Evolutionary conservation across 768 basidiomycete species (phyloP), one percentile per base, ranked within the genome.

Genomic region (Naganishia onofrii): DNA sequence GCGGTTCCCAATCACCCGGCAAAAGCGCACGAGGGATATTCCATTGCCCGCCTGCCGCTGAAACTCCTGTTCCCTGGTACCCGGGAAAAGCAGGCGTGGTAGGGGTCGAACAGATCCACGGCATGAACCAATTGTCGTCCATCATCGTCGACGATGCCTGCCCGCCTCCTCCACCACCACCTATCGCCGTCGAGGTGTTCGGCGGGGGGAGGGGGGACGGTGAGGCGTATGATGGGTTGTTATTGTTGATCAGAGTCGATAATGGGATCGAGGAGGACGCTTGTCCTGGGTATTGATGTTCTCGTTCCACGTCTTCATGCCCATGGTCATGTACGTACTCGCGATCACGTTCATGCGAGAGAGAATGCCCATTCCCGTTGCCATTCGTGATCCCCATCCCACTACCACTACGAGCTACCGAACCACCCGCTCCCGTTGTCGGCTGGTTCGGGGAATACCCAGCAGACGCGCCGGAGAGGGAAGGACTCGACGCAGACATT

Each of bases 51-150:
- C 32, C 29, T 7, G 28, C 32, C 29, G 54, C 28, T 21, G 54
- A 4, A 17, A 10, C 21, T 38, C 57, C 57, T 5, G 57, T n/a
- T 6, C 32, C 57, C 8, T 31, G 54, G 29, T 29, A 31, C 7
- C 29, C 54, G 54, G 52, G n/a, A 21, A 28, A 56, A 32, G 28
- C 32, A 7, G 55, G 55, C n/a, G 55, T 56, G 17, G 26, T 56
- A 13, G 67, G 67, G 0, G 67, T 68, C 17, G 67, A 68, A 23
- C 67, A 68, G 4, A 68, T 57, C 67, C 67, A 68, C 1, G 67
- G 67, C 67, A 68, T 68, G 55, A 68, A 68, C 67, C 67, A 57
- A 28, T 68, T 68, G 46, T 68, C 67, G 12, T 68, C 67, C 8
- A 58, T 15, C 12, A n/a, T 32, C 48, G 48, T n/a, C 5, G 48